Conservation (phyloP, 768 basidiomycete species). For the Kwoniella bestiolae region DNA sequence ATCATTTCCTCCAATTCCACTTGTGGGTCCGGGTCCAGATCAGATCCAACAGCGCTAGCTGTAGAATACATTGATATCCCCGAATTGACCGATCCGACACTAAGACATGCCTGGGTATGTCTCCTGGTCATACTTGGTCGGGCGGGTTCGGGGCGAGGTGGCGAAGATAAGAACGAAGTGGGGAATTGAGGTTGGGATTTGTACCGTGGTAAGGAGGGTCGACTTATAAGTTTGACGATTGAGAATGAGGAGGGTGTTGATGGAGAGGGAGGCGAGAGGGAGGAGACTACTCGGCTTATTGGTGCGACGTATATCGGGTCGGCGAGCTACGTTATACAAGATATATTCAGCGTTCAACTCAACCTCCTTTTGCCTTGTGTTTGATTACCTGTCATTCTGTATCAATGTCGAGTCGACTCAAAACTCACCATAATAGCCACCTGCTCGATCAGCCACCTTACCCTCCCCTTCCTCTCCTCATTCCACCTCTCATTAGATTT, state of each 20-base stretch:
- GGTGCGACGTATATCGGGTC: slow-evolving; percentile 12
- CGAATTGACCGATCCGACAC: slow-evolving; percentile 6
- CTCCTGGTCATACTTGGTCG: slow-evolving; percentile 7
- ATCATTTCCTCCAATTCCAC: slow-evolving; percentile 1
- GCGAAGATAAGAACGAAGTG: slow-evolving; percentile 9
- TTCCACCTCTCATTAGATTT: slow-evolving; percentile 10
- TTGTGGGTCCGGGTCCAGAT: neutral
- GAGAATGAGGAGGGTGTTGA: neutral
- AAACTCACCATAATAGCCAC: slow-evolving; percentile 22
- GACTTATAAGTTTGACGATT: neutral
- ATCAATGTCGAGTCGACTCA: neutral
- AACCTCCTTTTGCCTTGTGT: too few species aligned
- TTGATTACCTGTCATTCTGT: neutral
- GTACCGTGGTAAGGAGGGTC: slow-evolving; percentile 5
- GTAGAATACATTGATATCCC: slow-evolving; percentile 9
- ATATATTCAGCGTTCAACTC: too few species aligned
- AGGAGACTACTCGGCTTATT: slow-evolving; percentile 17
- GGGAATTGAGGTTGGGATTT: slow-evolving; percentile 18
- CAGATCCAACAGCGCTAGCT: neutral
- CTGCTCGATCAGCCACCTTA: slow-evolving; percentile 31
- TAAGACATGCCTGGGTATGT: slow-evolving; percentile 6
- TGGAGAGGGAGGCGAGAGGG: slow-evolving; percentile 3
- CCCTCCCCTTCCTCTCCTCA: slow-evolving; percentile 7
- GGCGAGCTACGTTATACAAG: slow-evolving; percentile 1
- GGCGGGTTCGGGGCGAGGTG: slow-evolving; percentile 4